phyloP scores from a whole-genome alignment of 805 yeast species.

The Candida germanica region DNA sequence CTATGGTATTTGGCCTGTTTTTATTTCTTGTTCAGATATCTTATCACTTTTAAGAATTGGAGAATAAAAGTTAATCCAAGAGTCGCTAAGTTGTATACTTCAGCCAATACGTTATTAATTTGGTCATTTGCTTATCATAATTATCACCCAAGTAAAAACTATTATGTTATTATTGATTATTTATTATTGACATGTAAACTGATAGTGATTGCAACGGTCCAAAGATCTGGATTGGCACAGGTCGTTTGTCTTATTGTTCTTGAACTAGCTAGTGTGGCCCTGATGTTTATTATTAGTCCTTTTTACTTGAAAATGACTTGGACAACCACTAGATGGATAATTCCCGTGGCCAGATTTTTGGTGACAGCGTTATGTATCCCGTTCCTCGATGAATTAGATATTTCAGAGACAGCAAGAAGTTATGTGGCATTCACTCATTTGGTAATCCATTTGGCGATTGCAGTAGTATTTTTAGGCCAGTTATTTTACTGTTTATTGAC shows the following conservation, averaged over 20 bases:
- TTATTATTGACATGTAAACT: constrained; percentile 31
- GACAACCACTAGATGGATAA: constrained; percentile 29
- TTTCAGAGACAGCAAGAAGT: constrained; percentile 38
- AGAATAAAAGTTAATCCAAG: constrained; percentile 17
- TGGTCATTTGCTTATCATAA: constrained; percentile 47
- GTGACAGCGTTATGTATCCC: constrained; percentile 44
- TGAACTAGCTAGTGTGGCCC: constrained; percentile 27
- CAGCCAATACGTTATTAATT: constrained; percentile 42
- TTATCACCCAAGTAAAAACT: constrained; percentile 41
- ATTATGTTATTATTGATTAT: constrained; percentile 37
- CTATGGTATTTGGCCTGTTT: constrained; percentile 20
- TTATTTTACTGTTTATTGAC: constrained; percentile 26
- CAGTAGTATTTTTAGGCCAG: constrained; percentile 26
- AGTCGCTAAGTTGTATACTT: constrained; percentile 41
- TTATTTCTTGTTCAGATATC: constrained; percentile 26
- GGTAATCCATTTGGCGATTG: constrained; percentile 35
- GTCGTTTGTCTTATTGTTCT: constrained; percentile 34
- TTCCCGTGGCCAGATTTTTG: constrained; percentile 37
- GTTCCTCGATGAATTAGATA: constrained; percentile 32
- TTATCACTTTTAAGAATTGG: constrained; percentile 19
- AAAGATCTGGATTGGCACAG: constrained; percentile 43
- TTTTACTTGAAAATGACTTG: constrained; percentile 24
- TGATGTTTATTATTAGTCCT: constrained; percentile 25
- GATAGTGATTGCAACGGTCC: constrained; percentile 44
- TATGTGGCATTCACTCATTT: constrained; percentile 44